A percentile compares a stretch with the other conserved stretches of the same genome.
Evolutionary conservation across 495 filamentous ascomycete genomes (phyloP).

Genomic region (Talaromyces thailandensis): DNA sequence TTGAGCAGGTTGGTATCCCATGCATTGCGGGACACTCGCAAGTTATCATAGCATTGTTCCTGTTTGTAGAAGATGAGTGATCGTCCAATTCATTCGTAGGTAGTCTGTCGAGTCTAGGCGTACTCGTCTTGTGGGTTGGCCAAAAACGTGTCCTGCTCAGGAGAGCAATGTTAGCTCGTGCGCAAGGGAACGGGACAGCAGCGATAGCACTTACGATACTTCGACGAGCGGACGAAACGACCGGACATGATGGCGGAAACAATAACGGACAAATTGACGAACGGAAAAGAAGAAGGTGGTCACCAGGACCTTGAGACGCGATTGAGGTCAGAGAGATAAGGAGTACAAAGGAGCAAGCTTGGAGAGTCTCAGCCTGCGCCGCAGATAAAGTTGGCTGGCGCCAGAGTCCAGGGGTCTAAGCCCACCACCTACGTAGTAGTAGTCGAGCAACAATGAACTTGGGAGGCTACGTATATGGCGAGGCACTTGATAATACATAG

Average conservation of each 20-base stretch:
- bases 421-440: constrained; percentile 1
- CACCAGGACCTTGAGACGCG: constrained; percentile 2
- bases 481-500: background rate
- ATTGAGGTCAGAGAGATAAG: constrained; percentile 7
- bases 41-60: constrained; percentile 95
- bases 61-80: constrained; percentile 17
- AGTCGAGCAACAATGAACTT: background rate
- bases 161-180: constrained; percentile 23
- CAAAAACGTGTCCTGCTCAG: constrained; percentile 87
- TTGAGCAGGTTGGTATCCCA: constrained; percentile 99
- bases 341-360: constrained; percentile 2
- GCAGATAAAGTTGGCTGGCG: background rate
- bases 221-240: constrained; percentile 95
- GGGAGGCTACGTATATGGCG: background rate
- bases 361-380: background rate
- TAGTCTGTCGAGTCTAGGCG: constrained; percentile 13
- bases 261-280: constrained; percentile 14
- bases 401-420: background rate
- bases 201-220: constrained; percentile 71
- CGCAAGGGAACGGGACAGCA: constrained; percentile 10
- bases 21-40: constrained; percentile 89
- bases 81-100: constrained; percentile 8
- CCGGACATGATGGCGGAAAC: constrained; percentile 60
- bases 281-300: constrained; percentile 10
- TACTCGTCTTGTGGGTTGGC: constrained; percentile 85